Evolutionary conservation across 371 early-diverging fungal genomes (phyloP).

Genomic region (Mucor sp.): DNA sequence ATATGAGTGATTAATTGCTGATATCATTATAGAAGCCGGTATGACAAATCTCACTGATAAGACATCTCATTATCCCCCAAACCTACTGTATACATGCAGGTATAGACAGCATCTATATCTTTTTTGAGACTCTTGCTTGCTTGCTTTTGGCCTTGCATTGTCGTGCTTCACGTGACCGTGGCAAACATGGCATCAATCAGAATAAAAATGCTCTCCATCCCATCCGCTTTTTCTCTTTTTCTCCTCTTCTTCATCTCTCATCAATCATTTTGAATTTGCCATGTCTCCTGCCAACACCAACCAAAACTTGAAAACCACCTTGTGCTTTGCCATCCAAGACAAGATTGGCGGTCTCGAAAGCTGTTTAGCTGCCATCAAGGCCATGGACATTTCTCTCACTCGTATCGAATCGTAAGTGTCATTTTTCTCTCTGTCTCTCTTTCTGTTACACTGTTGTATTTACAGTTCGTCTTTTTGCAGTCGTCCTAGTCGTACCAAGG

Average conservation of each 20-base stretch:
- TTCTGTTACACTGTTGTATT: neutral
- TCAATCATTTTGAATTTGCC: neutral
- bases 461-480: conserved; percentile 20
- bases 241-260: neutral
- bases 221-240: neutral
- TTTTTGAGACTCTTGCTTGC: too few species aligned
- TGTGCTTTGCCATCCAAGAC: conserved; percentile 86
- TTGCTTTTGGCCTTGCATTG: too few species aligned
- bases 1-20: neutral
- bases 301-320: conserved; percentile 49
- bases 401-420: conserved; percentile 85
- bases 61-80: neutral
- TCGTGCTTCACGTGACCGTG: conserved; percentile 20
- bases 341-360: conserved; percentile 86
- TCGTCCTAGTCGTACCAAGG: conserved; percentile 80
- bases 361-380: conserved; percentile 75
- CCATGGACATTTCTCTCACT: conserved; percentile 80
- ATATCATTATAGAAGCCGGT: neutral
- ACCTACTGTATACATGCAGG: neutral
- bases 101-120: neutral
- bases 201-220: neutral
- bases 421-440: too few species aligned
- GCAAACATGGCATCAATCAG: neutral
- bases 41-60: neutral
- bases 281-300: conserved; percentile 20